These are phyloP conservation scores for Pythium utonaiense DNA, from an alignment of 352 stramenopile genomes.

Conservation along the genomic window DNA sequence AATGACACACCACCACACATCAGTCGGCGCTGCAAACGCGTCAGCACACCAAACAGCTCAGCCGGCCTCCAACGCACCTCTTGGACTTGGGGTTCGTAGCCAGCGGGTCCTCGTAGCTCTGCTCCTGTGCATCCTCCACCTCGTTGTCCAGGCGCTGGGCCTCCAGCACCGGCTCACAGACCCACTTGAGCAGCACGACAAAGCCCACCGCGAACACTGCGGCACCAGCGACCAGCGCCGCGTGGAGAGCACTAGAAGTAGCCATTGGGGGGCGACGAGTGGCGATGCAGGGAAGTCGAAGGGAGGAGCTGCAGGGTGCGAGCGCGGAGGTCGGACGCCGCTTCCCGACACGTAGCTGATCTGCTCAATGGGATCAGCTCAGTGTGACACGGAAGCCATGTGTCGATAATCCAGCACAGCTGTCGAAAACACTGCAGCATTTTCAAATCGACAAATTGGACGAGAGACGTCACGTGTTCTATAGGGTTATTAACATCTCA, in stretches of 20 bases:
- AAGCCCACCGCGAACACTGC: conserved; percentile 20
- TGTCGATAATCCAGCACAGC: neutral
- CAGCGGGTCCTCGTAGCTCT: conserved; percentile 55
- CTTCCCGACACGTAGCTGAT: conserved; percentile 21
- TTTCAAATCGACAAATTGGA: neutral
- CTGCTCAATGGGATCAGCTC: neutral
- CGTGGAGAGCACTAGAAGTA: conserved; percentile 1
- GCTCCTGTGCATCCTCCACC: conserved; percentile 49
- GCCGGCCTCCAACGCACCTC: conserved; percentile 27
- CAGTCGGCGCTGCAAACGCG: neutral
- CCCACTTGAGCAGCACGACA: conserved; percentile 51
- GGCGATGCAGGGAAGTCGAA: neutral
- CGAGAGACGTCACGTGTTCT: neutral
- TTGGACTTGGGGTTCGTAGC: conserved; percentile 26
- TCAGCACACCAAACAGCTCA: neutral
- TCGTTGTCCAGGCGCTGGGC: conserved; percentile 47
- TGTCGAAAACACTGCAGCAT: too few relatives aligned
- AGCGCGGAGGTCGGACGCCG: neutral
- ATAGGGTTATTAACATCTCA: conserved; percentile 20
- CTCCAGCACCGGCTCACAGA: conserved; percentile 49
- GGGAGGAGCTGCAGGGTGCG: neutral
- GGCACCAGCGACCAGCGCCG: conserved; percentile 24
- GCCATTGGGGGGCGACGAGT: conserved; percentile 7
- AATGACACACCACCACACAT: neutral
- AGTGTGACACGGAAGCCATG: neutral